Evolutionary conservation across 1,284 basidiomycete genomes (phyloP).

Genomic region (Ustilago sp.): DNA sequence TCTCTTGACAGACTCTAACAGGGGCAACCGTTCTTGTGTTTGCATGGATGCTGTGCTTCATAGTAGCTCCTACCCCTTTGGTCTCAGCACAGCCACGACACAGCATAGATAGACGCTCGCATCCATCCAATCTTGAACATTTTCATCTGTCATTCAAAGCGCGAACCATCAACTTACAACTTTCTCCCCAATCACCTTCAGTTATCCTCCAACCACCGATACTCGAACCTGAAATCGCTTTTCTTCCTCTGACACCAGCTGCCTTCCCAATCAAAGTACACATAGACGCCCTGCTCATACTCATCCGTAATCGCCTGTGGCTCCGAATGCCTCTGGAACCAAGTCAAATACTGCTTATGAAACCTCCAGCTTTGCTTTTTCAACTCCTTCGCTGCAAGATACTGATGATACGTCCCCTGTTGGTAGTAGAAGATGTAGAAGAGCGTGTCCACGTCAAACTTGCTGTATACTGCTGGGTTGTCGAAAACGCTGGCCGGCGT

Average conservation of each 20-base stretch:
- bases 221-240: constrained; percentile 85
- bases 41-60: too few relatives aligned
- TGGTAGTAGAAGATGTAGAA: constrained; percentile 99
- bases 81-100: too few relatives aligned
- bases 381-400: constrained; percentile 94
- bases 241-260: constrained; percentile 96
- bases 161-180: neutral
- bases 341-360: constrained; percentile 98
- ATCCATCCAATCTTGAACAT: neutral
- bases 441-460: constrained; percentile 95
- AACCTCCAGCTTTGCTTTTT: constrained; percentile 99
- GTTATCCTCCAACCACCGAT: constrained; percentile 65
- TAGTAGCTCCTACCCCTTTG: too few relatives aligned
- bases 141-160: neutral
- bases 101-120: too few relatives aligned
- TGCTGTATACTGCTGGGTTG: constrained; percentile 86
- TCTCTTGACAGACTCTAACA: too few relatives aligned
- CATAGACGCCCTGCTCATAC: constrained; percentile 92
- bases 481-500: constrained; percentile 83
- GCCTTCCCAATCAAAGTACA: constrained; percentile 70
- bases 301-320: constrained; percentile 99
- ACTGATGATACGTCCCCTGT: constrained; percentile 97
- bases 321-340: constrained; percentile 99
- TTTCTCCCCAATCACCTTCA: neutral
- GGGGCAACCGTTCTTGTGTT: too few relatives aligned